These are phyloP conservation scores for Phyllostachys edulis DNA, from an alignment of 176 grass and related monocot species.

Conservation along the genomic window DNA sequence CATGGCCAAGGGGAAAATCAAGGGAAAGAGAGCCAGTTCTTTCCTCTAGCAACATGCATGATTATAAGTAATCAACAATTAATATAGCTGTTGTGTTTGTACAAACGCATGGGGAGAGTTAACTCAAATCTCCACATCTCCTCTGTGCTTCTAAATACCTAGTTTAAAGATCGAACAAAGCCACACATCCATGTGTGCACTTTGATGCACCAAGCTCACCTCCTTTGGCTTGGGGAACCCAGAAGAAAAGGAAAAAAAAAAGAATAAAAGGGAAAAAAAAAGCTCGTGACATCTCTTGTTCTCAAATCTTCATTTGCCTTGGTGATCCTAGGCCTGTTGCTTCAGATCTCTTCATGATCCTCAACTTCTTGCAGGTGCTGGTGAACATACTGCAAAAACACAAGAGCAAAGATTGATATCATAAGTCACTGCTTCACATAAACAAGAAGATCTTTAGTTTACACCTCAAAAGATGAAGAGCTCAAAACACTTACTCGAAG, in stretches of 20 bases:
- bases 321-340: slow-evolving; percentile 56
- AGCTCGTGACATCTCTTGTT: slow-evolving; percentile 12
- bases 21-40: neutral
- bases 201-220: slow-evolving; percentile 45
- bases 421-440: slow-evolving; percentile 5
- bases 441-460: neutral
- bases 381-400: slow-evolving; percentile 69
- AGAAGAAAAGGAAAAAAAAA: slow-evolving; percentile 28
- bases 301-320: slow-evolving; percentile 24
- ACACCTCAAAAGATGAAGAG: neutral
- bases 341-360: slow-evolving; percentile 95
- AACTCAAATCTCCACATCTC: slow-evolving; percentile 50
- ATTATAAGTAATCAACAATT: slow-evolving; percentile 38
- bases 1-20: neutral
- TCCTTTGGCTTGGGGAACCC: slow-evolving; percentile 47
- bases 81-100: slow-evolving; percentile 54
- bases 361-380: slow-evolving; percentile 82
- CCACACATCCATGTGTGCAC: slow-evolving; percentile 47
- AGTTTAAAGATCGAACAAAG: slow-evolving; percentile 46
- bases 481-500: slow-evolving; percentile 48
- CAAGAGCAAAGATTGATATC: neutral
- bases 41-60: neutral
- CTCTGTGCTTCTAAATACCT: slow-evolving; percentile 46
- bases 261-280: neutral
- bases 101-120: slow-evolving; percentile 51